Conservation (phyloP, 345 rosid species). For the Hibiscus syriacus region DNA sequence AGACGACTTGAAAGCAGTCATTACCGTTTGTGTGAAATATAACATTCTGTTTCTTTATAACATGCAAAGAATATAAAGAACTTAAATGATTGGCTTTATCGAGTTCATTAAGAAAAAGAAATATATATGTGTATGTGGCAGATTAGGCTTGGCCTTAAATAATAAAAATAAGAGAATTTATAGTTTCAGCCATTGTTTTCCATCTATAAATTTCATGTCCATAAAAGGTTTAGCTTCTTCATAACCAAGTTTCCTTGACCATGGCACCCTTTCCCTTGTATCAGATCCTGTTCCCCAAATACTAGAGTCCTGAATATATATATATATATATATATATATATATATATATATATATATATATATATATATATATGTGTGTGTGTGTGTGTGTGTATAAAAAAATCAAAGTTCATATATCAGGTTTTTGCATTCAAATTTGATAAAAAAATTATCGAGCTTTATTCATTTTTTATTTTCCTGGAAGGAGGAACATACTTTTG, state of each 20-base stretch:
- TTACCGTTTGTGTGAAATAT: neutral
- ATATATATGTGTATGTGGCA: neutral
- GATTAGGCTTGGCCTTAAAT: neutral
- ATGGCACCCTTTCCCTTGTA: slow-evolving; percentile 45
- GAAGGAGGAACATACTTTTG: slow-evolving; percentile 34
- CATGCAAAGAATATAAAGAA: neutral
- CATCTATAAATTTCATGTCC: slow-evolving; percentile 52
- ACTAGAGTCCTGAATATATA: slow-evolving; percentile 67
- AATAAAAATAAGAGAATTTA: slow-evolving; percentile 8
- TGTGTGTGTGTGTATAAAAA: no score
- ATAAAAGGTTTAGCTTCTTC: slow-evolving; percentile 53
- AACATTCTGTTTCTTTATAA: neutral
- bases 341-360: no score
- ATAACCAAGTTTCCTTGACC: slow-evolving; percentile 49
- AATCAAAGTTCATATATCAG: neutral
- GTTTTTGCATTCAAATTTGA: neutral
- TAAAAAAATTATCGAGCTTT: neutral
- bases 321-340: no score
- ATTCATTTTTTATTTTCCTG: neutral
- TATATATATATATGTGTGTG: no score
- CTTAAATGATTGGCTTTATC: neutral
- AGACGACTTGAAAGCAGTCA: neutral
- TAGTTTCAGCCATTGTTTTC: slow-evolving; percentile 70
- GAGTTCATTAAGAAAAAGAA: neutral
- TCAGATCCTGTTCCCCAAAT: slow-evolving; percentile 78